Percentiles rank a stretch among this genome's conserved stretches.
Evolutionary conservation across 1,284 basidiomycete genomes (phyloP).

Genomic region (Anthracocystis walkeri): DNA sequence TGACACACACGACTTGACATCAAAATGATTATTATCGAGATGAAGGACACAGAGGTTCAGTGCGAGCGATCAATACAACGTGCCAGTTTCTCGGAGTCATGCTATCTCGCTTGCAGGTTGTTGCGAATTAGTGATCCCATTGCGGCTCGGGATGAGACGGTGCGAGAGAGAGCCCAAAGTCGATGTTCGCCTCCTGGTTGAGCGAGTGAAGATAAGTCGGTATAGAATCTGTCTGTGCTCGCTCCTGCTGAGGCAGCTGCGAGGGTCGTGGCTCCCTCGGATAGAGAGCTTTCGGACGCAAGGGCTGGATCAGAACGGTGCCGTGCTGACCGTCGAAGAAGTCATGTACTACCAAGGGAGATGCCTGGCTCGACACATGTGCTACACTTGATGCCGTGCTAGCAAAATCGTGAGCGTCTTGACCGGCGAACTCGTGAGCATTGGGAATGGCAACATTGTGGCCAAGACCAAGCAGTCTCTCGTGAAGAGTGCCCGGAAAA

Average conservation of each 20-base stretch:
- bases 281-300: constrained; percentile 4
- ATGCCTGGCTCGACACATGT: too few relatives aligned
- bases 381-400: not conserved
- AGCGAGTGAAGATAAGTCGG: not conserved
- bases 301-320: not conserved
- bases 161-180: not conserved
- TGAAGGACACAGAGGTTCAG: too few relatives aligned
- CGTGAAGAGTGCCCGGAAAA: not conserved
- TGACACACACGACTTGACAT: too few relatives aligned
- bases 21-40: too few relatives aligned
- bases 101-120: too few relatives aligned
- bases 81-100: too few relatives aligned
- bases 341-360: not conserved
- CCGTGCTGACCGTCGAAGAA: not conserved
- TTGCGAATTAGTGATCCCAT: not conserved
- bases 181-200: not conserved
- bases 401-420: not conserved
- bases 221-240: not conserved
- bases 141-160: not conserved
- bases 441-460: too few relatives aligned
- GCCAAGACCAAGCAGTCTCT: not conserved
- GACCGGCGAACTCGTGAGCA: not conserved
- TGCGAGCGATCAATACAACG: not conserved
- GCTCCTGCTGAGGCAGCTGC: not conserved
- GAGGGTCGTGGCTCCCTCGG: not conserved